Evolutionary conservation across 108 stramenopile genomes (phyloP), one percentile per base, ranked within the genome.

Genomic region (Thalassiosira profunda): DNA sequence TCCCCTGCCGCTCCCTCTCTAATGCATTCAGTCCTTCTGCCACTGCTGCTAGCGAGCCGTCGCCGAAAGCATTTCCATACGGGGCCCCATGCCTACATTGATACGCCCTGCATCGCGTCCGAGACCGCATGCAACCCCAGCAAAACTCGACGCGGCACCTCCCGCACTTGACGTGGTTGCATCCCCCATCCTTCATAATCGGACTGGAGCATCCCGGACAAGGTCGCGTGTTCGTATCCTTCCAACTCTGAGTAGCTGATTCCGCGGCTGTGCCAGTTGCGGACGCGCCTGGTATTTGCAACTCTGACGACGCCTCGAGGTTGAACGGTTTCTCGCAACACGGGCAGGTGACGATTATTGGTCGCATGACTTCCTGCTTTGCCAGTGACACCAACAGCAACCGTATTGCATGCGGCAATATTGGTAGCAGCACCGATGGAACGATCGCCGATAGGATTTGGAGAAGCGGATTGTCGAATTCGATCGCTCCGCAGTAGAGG

Each of bases 81-180:
- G 77, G 81, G 41, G 86, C 87, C 8, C 83, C 85, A 72, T 83
- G 68, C 12, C 41, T 33, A 53, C 88, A 89, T 30, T 76, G 34
- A 55, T 70, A 86, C 4, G 88, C 73, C 54, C 14, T 21, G 38
- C 85, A 86, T 24, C 17, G 8, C 8, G 81, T 76, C 35, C 66
- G 44, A 0, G 71, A 44, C 56, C 85, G 47, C 85, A 89, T 86
- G 44, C 88, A 89, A 0, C 81, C 83, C 88, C 88, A 89, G 57
- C 88, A 89, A 69, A 89, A 89, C 2, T 76, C 45, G 11, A 58
- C 73, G 1, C 49, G 51, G 63, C 88, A 89, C 28, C 71, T 74
- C 30, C 74, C 66, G 58, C 88, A 89, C 33, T 34, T 47, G 36
- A 80, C 61, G 30, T 80, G 79, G 40, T 80, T 80, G 45, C 79